Evolutionary conservation across 257 asterid genomes (phyloP), one percentile per base, ranked within the genome.

Genomic region (Petunia axillaris): DNA sequence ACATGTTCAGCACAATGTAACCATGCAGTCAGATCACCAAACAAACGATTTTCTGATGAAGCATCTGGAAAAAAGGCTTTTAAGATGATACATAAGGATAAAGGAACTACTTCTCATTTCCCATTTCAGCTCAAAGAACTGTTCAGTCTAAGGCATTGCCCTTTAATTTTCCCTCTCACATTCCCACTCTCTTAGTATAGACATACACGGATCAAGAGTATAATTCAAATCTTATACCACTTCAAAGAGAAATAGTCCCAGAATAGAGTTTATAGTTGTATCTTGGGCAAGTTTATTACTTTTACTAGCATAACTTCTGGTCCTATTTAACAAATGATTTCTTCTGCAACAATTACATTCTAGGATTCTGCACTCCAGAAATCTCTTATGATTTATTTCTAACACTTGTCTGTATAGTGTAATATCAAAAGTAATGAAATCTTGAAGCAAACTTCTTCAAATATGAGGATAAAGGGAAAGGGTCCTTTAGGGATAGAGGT

Each of bases 241-340:
- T 71, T 70, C 14, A 48, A 44, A 46, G 11, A 71, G 60, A 46
- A 71, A 43, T 25, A 48, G 43, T 10, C 59, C 44, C 77, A 48
- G 77, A 71, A 48, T 71, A 25, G 77, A 46, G 60, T 71, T 37
- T 68, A 71, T 25, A 71, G 43, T 35, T 48, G 60, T 71, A 71
- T 35, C 37, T 63, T 63, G 68, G 68, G 9, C 9, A 36, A 36
- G 0, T 63, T 15, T 63, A 63, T 41, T 35, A 50, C 5, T 4
- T 71, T 71, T 35, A 25, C 25, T 71, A 35, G 35, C 25, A 71
- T 14, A 35, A 71, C 46, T 50, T 7, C 10, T 70, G 57, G 58
- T 71, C 77, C 77, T 25, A 48, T 35, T 48, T 10, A 43, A 71
- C 60, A 71, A 71, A 9, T 71, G 59, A 71, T 16, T 71, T 71